Conservation (phyloP, 2,329 filamentous ascomycete species). For the Fusarium coffeatum region DNA sequence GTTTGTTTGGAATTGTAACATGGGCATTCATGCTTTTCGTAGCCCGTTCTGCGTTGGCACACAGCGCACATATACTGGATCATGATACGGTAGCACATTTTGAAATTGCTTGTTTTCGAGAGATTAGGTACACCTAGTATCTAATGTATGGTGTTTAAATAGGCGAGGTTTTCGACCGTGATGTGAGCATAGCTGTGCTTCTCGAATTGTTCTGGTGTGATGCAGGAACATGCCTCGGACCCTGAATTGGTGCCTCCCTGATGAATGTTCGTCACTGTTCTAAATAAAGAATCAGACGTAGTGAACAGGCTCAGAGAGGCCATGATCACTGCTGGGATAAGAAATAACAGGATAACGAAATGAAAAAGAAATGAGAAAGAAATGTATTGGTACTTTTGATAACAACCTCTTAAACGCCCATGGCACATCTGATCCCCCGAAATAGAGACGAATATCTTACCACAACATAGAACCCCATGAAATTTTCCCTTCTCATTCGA, state of each 20-base stretch:
- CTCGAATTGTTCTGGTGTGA: neutral
- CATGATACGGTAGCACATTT: conserved; percentile 9
- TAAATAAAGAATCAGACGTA: too few relatives aligned
- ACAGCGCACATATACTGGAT: conserved; percentile 15
- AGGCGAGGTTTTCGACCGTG: too few relatives aligned
- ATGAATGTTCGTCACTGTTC: too few relatives aligned
- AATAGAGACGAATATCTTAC: too few relatives aligned
- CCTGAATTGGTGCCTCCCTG: too few relatives aligned
- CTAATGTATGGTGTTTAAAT: too few relatives aligned
- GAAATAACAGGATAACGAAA: rapidly evolving
- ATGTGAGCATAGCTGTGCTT: too few relatives aligned
- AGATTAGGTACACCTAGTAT: rapidly evolving
- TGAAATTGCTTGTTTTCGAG: neutral
- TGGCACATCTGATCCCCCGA: neutral
- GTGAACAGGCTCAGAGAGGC: too few relatives aligned
- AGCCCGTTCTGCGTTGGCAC: neutral
- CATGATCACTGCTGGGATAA: too few relatives aligned
- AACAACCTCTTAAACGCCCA: neutral
- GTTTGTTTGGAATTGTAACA: neutral
- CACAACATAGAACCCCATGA: too few relatives aligned
- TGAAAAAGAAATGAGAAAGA: too few relatives aligned
- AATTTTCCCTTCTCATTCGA: neutral
- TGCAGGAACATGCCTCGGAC: neutral
- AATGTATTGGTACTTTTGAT: neutral
- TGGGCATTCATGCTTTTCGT: neutral